These are phyloP conservation scores for Microcyclospora pomicola DNA, from an alignment of 2,329 filamentous ascomycete species.

Conservation along the genomic window DNA sequence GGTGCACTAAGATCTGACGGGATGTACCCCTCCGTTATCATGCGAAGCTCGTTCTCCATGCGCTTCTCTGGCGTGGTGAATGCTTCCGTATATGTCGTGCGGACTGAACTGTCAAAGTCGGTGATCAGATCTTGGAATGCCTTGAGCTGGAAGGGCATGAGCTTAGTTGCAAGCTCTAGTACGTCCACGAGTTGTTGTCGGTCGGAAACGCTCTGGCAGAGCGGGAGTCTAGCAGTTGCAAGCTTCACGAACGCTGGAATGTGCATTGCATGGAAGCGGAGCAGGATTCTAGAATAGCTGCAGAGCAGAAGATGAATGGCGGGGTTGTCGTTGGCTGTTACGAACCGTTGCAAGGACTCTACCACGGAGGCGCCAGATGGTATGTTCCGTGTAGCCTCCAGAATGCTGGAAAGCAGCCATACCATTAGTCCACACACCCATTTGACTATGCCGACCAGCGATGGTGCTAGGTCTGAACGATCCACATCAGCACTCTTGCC, in stretches of 20 bases:
- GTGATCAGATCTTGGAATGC: slow-evolving; percentile 35
- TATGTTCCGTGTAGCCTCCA: slow-evolving; percentile 24
- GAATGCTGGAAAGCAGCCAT: slow-evolving; percentile 42
- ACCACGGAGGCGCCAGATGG: slow-evolving; percentile 2
- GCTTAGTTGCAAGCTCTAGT: slow-evolving; percentile 34
- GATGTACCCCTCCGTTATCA: slow-evolving; percentile 39
- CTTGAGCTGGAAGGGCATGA: slow-evolving; percentile 32
- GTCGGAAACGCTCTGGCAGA: slow-evolving; percentile 39
- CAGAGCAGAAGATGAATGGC: slow-evolving; percentile 47
- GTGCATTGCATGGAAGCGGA: slow-evolving; percentile 54
- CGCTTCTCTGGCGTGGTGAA: slow-evolving; percentile 32
- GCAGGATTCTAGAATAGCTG: slow-evolving; percentile 58
- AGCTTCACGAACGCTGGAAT: slow-evolving; percentile 27
- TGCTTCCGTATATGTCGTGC: slow-evolving; percentile 39
- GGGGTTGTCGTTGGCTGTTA: slow-evolving; percentile 11
- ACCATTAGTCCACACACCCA: slow-evolving; percentile 60
- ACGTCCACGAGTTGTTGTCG: slow-evolving; percentile 36
- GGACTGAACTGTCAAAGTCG: slow-evolving; percentile 54
- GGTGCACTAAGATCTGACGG: slow-evolving; percentile 37
- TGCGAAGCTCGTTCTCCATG: slow-evolving; percentile 36
- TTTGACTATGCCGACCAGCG: slow-evolving; percentile 58
- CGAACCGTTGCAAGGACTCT: slow-evolving; percentile 11
- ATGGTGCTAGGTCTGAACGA: slow-evolving; percentile 51
- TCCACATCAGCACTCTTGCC: slow-evolving; percentile 8
- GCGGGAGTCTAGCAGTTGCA: slow-evolving; percentile 7